These are phyloP conservation scores for Malus hybrid DNA, from an alignment of 331 rosid genomes.

Conservation along the genomic window DNA sequence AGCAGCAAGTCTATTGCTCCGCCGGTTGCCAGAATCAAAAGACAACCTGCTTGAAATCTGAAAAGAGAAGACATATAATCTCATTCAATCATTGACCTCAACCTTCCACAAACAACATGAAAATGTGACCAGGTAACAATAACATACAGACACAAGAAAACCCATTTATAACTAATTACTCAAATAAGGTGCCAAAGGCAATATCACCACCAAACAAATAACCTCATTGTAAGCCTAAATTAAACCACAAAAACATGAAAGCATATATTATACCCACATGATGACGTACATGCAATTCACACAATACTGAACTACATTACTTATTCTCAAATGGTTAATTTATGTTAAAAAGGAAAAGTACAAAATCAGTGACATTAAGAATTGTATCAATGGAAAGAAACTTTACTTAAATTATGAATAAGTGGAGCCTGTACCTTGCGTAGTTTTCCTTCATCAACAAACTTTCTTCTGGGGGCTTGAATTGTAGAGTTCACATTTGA, in stretches of 20 bases:
- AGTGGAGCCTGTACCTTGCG: slow-evolving; percentile 54
- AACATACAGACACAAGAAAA: background rate
- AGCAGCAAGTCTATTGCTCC: slow-evolving; percentile 80
- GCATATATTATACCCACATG: background rate
- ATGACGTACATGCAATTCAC: background rate
- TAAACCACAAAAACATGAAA: background rate
- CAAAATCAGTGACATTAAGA: background rate
- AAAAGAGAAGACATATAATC: slow-evolving; percentile 2
- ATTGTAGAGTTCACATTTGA: slow-evolving; percentile 78
- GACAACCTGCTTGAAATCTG: slow-evolving; percentile 97
- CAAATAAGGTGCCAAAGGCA: background rate
- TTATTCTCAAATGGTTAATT: background rate
- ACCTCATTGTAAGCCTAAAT: background rate
- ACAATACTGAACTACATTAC: background rate
- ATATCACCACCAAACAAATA: background rate
- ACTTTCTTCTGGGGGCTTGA: slow-evolving; percentile 94
- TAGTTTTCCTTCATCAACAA: slow-evolving; percentile 95
- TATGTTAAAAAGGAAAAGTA: background rate
- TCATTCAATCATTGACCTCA: background rate
- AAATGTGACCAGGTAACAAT: background rate
- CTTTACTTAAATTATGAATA: background rate
- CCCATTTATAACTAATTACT: background rate
- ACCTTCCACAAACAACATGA: background rate
- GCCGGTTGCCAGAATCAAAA: slow-evolving; percentile 91
- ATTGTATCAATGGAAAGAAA: background rate